A percentile compares a stretch with the other conserved stretches of the same genome.
Evolutionary conservation across 495 filamentous ascomycete species (phyloP).

Genomic region (Acidomyces sp.): DNA sequence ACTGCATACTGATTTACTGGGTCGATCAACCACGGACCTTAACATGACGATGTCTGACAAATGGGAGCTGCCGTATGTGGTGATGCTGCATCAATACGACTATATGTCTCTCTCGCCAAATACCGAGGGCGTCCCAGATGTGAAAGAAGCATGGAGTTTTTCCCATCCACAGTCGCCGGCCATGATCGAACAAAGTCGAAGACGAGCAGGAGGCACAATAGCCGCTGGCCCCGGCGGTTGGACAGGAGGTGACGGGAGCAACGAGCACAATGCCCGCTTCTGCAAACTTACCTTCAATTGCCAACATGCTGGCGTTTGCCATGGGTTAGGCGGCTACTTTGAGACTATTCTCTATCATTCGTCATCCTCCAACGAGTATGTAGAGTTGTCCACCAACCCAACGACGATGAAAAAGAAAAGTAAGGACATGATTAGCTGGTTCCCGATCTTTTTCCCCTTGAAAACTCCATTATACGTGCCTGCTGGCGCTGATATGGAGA

Average conservation of each 20-base stretch:
- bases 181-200: slow-evolving; percentile 39
- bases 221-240: slow-evolving; percentile 33
- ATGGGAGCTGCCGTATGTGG: slow-evolving; percentile 77
- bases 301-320: slow-evolving; percentile 63
- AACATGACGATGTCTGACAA: slow-evolving; percentile 35
- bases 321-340: slow-evolving; percentile 90
- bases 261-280: slow-evolving; percentile 77
- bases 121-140: slow-evolving; percentile 28
- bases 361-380: slow-evolving; percentile 26
- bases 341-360: slow-evolving; percentile 71
- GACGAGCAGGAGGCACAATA: slow-evolving; percentile 45
- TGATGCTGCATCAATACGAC: slow-evolving; percentile 80
- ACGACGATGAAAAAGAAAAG: slow-evolving; percentile 87
- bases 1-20: slow-evolving; percentile 63
- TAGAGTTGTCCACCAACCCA: slow-evolving; percentile 86
- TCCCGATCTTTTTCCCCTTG: slow-evolving; percentile 93
- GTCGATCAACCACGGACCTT: slow-evolving; percentile 43
- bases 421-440: slow-evolving; percentile 96
- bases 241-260: slow-evolving; percentile 41
- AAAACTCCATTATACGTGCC: slow-evolving; percentile 89
- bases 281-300: slow-evolving; percentile 61
- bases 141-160: slow-evolving; percentile 62
- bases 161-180: slow-evolving; percentile 39
- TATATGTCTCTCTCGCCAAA: slow-evolving; percentile 44
- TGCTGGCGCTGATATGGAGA: slow-evolving; percentile 66